Evolutionary conservation across 1,139 yeast species (phyloP).

Genomic region (Kurtzmaniella quercitrusa): DNA sequence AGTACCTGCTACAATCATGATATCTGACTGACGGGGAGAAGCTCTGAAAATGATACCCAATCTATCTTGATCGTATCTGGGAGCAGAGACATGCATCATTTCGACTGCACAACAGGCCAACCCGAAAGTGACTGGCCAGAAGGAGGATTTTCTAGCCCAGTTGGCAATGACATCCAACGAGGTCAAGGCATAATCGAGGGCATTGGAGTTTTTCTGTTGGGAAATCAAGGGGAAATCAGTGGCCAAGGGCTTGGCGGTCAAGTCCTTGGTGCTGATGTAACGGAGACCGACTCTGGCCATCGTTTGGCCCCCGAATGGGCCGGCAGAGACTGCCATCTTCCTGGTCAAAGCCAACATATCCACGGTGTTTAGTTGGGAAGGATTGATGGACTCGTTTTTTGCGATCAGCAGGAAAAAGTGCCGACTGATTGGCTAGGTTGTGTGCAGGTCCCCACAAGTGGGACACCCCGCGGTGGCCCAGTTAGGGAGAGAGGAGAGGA

Average conservation of each 20-base stretch:
- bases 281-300: constrained; percentile 13
- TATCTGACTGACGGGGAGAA: constrained; percentile 90
- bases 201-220: constrained; percentile 41
- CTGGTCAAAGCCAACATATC: constrained; percentile 6
- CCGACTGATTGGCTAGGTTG: constrained; percentile 7
- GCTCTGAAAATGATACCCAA: constrained; percentile 93
- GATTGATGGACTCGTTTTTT: not conserved
- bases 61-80: constrained; percentile 91
- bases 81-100: constrained; percentile 93
- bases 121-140: constrained; percentile 94
- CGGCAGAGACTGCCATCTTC: constrained; percentile 3
- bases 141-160: constrained; percentile 91
- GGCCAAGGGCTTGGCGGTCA: constrained; percentile 40
- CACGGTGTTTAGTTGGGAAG: not conserved
- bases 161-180: constrained; percentile 78
- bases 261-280: constrained; percentile 37
- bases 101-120: constrained; percentile 92
- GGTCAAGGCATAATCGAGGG: constrained; percentile 81
- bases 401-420: constrained; percentile 8
- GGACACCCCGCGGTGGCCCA: too few relatives aligned
- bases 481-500: not conserved
- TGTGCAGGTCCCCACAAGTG: not conserved
- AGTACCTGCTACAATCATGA: constrained; percentile 92
- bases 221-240: constrained; percentile 46
- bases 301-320: constrained; percentile 2